Base-by-base conservation (phyloP, 164 flowering plant genomes). In the Berberis vulgaris region DNA sequence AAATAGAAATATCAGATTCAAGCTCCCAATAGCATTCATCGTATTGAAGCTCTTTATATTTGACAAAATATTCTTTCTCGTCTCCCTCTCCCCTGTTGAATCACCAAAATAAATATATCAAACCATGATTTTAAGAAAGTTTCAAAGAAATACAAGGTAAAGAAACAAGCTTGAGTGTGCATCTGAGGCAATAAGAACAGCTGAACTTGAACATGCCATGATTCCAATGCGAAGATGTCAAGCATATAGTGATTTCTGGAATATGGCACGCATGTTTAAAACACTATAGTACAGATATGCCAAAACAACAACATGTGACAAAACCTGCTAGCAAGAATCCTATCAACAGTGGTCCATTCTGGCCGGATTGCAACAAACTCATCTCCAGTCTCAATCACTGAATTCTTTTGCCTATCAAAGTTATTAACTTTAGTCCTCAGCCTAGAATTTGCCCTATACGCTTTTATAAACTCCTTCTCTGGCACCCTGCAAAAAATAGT, bases 281-380 rank as follows among this genome's bases (percentile, higher is more conserved):
- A 26, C 26, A 26, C 26, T 26, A 26, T 26, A 49, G 13, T 12
- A 41, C 45, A 67, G 47, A 61, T 3, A 11, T 44, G 43, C 12
- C 4, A 59, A 66, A 10, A 49, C 10, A 5, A 11, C 9, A 13
- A 62, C 10, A 59, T 43, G 43, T 39, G n/a, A 26, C 26, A 26
- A 5, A 72, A 91, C 99, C 97, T 91, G 97, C 84, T 77, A 60
- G 92, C 89, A 76, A 95, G 69, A 73, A 95, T 81, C 41, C 99
- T 86, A 71, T 95, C 99, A 62, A 91, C 96, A 50, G 96, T 91
- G 38, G 96, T 88, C 97, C 97, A 95, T 67, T 95, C 99, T 52
- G 99, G 88, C 60, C 98, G 81, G 71, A 95, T 78, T 49, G 97
- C 84, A 63, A 91, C 85, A 71, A 74, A 91, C 1, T 95, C 99